These are phyloP conservation scores for Hericium alpestre DNA, from an alignment of 768 basidiomycete genomes.

Conservation along the genomic window DNA sequence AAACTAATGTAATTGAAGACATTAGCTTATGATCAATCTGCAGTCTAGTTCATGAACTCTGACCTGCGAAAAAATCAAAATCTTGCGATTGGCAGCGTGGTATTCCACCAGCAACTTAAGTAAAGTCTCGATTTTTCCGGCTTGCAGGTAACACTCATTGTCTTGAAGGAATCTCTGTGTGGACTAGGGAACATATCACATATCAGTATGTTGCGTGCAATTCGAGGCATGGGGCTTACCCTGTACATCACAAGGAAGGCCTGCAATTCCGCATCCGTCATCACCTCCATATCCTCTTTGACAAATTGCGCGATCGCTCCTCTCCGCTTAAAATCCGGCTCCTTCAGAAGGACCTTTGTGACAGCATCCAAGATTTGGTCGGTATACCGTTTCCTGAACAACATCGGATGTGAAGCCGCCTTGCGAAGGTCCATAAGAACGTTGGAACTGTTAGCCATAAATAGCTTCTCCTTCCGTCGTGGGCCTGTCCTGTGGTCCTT, in stretches of 20 bases:
- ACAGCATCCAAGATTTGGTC: conserved; percentile 66
- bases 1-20: conserved; percentile 42
- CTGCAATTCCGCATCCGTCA: conserved; percentile 96
- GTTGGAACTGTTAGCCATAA: conserved; percentile 77
- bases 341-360: conserved; percentile 76
- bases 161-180: conserved; percentile 66
- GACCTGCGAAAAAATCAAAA: conserved; percentile 93
- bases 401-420: conserved; percentile 91
- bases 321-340: conserved; percentile 82
- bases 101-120: conserved; percentile 64
- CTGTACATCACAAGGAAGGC: conserved; percentile 78
- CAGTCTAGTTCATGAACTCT: neutral
- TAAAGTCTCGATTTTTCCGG: conserved; percentile 78
- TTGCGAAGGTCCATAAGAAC: conserved; percentile 97
- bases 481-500: conserved; percentile 36
- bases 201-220: no score
- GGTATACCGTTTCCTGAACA: conserved; percentile 80
- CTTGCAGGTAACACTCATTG: conserved; percentile 67
- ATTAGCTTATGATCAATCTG: neutral
- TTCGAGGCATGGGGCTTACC: conserved; percentile 31
- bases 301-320: conserved; percentile 74
- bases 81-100: conserved; percentile 56
- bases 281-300: conserved; percentile 95
- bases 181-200: conserved; percentile 31
- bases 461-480: conserved; percentile 52